Evolutionary conservation across 1,139 yeast species (phyloP).

Genomic region (Yamadazyma triangularis): DNA sequence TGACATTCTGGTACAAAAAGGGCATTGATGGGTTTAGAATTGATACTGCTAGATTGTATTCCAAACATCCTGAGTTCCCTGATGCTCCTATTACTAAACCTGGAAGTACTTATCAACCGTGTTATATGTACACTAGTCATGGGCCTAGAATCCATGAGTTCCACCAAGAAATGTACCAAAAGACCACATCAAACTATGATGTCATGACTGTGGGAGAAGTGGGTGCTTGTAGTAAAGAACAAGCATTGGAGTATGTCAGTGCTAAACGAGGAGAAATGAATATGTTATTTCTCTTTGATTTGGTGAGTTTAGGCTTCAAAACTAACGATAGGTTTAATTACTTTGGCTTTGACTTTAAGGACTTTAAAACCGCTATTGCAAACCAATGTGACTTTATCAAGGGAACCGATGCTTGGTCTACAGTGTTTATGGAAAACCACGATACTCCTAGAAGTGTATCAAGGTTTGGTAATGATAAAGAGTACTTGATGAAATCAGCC

Average conservation of each 20-base stretch:
- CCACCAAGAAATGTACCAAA: conserved; percentile 47
- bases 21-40: conserved; percentile 60
- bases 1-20: conserved; percentile 50
- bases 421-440: conserved; percentile 54
- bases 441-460: conserved; percentile 54
- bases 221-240: conserved; percentile 39
- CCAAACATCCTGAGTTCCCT: conserved; percentile 42
- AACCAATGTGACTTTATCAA: conserved; percentile 27
- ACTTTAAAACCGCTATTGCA: conserved; percentile 40
- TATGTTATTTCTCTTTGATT: conserved; percentile 48
- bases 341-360: conserved; percentile 31
- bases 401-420: conserved; percentile 58
- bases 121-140: conserved; percentile 25
- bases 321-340: conserved; percentile 28
- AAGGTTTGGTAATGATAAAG: conserved; percentile 35
- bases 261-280: conserved; percentile 47
- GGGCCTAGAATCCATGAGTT: conserved; percentile 57
- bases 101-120: conserved; percentile 35
- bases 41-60: conserved; percentile 51
- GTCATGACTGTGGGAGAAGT: conserved; percentile 57
- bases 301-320: conserved; percentile 40
- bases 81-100: conserved; percentile 48
- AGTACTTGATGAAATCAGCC: conserved; percentile 35
- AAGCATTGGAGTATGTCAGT: conserved; percentile 43
- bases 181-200: conserved; percentile 46